Evolutionary conservation across 1,139 yeast genomes (phyloP).

Genomic region (Nakaseomyces nivariensis): DNA sequence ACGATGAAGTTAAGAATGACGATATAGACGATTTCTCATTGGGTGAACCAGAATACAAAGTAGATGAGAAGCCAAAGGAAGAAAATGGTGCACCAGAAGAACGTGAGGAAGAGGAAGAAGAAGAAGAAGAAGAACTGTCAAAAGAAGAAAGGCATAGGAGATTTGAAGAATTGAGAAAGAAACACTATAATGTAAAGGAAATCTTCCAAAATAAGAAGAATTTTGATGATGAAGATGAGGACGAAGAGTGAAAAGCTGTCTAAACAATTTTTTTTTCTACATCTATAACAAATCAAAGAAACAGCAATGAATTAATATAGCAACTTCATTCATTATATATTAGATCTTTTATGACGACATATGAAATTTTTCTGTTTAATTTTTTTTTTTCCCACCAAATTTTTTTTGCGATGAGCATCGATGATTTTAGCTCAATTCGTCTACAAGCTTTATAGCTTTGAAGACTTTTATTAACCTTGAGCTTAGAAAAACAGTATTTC

Average conservation of each 20-base stretch:
- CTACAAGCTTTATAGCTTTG: too few relatives aligned
- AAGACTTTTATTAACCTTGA: too few relatives aligned
- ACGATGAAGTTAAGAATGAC: constrained; percentile 58
- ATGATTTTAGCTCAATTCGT: background rate
- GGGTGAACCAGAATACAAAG: constrained; percentile 42
- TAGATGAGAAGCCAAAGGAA: constrained; percentile 19
- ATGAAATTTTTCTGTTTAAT: too few relatives aligned
- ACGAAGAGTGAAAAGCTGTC: constrained; percentile 4
- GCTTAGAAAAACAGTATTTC: too few relatives aligned
- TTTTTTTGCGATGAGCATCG: background rate
- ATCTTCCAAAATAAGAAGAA: constrained; percentile 33
- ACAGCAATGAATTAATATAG: too few relatives aligned
- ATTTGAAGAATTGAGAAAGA: constrained; percentile 68
- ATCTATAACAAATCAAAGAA: too few relatives aligned
- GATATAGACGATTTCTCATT: constrained; percentile 41
- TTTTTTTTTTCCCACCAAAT: background rate
- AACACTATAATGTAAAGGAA: constrained; percentile 68
- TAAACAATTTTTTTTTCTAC: too few relatives aligned
- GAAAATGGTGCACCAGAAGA: constrained; percentile 1
- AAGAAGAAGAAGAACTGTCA: constrained; percentile 28
- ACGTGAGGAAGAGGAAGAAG: constrained; percentile 13
- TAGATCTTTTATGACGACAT: too few relatives aligned
- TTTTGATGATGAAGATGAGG: constrained; percentile 16
- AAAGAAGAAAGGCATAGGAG: constrained; percentile 53
- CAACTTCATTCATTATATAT: too few relatives aligned